Percentiles rank a stretch among this genome's conserved stretches.
These are phyloP conservation scores for Aspergillus unguis DNA, from an alignment of 2,329 filamentous ascomycete species.

Conservation along the genomic window DNA sequence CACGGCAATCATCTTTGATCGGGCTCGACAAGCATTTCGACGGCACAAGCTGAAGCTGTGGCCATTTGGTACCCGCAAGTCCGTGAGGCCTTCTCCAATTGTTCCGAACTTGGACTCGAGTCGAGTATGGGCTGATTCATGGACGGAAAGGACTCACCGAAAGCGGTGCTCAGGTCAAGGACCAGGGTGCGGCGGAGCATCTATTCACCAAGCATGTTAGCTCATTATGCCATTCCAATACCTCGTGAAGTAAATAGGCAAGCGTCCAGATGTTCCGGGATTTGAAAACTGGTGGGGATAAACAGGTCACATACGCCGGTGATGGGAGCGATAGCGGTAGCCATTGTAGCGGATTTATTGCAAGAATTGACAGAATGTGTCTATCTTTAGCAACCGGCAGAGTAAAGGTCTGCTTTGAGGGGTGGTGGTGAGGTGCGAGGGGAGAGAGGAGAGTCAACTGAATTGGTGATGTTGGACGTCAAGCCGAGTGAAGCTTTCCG, in stretches of 20 bases:
- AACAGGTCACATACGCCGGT: constrained; percentile 43
- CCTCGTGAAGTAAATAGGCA: too few relatives aligned
- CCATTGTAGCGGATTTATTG: constrained; percentile 34
- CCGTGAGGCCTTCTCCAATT: background rate
- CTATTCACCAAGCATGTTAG: constrained; percentile 37
- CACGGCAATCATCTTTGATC: too few relatives aligned
- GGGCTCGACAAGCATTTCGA: background rate
- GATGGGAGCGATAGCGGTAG: constrained; percentile 44
- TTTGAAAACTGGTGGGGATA: constrained; percentile 6
- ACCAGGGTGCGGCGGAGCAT: constrained; percentile 65
- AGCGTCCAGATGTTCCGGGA: constrained; percentile 5
- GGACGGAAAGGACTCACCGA: constrained; percentile 52
- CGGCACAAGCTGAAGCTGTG: background rate
- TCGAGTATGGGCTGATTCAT: background rate
- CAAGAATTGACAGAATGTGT: constrained; percentile 10
- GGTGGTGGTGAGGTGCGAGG: constrained; percentile 20
- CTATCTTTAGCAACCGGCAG: constrained; percentile 20
- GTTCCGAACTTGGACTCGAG: background rate
- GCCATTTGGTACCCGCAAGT: background rate
- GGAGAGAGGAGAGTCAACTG: constrained; percentile 21
- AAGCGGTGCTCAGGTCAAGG: constrained; percentile 63
- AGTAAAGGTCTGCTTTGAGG: constrained; percentile 21
- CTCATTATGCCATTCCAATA: background rate
- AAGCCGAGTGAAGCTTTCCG: constrained; percentile 35
- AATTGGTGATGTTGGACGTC: constrained; percentile 27